Percentiles rank a stretch among this genome's conserved stretches.
phyloP scores from a whole-genome alignment of 2,329 filamentous ascomycete species.

The Paraconiothyrium sp. region DNA sequence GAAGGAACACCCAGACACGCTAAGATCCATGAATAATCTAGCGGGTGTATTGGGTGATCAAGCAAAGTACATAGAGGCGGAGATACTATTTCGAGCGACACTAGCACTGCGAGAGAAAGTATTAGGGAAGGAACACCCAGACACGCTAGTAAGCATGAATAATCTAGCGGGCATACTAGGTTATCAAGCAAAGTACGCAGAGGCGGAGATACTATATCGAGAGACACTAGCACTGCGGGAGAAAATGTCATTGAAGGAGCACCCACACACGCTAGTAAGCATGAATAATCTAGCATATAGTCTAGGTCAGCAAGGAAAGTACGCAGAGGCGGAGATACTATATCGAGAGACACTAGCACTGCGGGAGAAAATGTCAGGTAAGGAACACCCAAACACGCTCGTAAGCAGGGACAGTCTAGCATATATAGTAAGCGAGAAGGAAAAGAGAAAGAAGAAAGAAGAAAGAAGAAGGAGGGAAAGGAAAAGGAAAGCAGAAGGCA shows the following conservation, averaged over 20 bases:
- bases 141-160: slow-evolving; percentile 5
- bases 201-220: too few relatives aligned
- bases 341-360: too few relatives aligned
- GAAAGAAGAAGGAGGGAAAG: too few relatives aligned
- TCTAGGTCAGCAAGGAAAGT: too few relatives aligned
- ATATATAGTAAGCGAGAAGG: too few relatives aligned
- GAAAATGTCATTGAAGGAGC: background rate
- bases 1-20: slow-evolving; percentile 7
- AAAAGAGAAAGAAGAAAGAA: too few relatives aligned
- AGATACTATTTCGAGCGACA: background rate
- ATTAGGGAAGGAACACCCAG: slow-evolving; percentile 3
- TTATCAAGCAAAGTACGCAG: too few relatives aligned
- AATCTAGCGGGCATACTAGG: background rate
- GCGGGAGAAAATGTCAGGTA: too few relatives aligned
- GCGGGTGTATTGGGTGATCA: background rate
- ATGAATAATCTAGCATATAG: slow-evolving; percentile 6
- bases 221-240: too few relatives aligned
- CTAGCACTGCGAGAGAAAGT: background rate
- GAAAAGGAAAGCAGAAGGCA: too few relatives aligned
- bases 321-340: too few relatives aligned
- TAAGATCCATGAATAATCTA: slow-evolving; percentile 6
- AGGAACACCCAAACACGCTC: slow-evolving; percentile 9
- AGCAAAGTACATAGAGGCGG: background rate
- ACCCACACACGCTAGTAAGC: slow-evolving; percentile 8
- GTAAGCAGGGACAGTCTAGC: slow-evolving; percentile 2